Evolutionary conservation across 129 eudicot species (phyloP).

Genomic region (Kitagawia praeruptora): DNA sequence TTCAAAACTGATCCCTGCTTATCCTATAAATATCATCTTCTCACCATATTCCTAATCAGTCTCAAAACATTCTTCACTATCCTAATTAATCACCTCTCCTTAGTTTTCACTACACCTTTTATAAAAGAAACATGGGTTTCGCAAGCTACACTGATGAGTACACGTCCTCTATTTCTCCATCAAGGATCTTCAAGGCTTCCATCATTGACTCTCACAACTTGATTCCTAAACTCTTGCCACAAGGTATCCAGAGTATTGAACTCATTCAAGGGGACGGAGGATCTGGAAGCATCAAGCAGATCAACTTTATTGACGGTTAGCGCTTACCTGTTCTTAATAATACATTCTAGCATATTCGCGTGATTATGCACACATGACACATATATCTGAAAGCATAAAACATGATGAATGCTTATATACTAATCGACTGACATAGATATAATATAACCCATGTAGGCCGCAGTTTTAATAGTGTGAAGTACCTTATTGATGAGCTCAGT

Average conservation of each 20-base stretch:
- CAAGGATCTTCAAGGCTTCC: no score
- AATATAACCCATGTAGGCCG: background rate
- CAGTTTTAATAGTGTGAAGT: background rate
- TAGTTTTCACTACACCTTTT: no score
- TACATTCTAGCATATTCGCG: background rate
- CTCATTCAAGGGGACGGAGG: background rate
- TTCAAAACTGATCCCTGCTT: no score
- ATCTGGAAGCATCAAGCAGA: conserved; percentile 2
- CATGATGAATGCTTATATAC: background rate
- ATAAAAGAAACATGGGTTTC: no score
- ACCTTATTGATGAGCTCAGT: background rate
- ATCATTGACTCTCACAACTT: background rate
- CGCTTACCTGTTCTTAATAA: background rate
- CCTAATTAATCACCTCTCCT: no score
- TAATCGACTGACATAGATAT: background rate
- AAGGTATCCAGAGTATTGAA: background rate
- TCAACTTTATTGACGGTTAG: background rate
- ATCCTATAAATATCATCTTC: no score
- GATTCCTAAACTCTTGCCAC: background rate
- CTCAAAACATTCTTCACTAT: no score
- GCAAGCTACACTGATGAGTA: no score
- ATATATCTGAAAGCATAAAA: background rate
- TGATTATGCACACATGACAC: background rate
- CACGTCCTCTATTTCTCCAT: no score
- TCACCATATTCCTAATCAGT: no score